Evolutionary conservation across 805 yeast genomes (phyloP).

Genomic region (Suhomyces sp.): DNA sequence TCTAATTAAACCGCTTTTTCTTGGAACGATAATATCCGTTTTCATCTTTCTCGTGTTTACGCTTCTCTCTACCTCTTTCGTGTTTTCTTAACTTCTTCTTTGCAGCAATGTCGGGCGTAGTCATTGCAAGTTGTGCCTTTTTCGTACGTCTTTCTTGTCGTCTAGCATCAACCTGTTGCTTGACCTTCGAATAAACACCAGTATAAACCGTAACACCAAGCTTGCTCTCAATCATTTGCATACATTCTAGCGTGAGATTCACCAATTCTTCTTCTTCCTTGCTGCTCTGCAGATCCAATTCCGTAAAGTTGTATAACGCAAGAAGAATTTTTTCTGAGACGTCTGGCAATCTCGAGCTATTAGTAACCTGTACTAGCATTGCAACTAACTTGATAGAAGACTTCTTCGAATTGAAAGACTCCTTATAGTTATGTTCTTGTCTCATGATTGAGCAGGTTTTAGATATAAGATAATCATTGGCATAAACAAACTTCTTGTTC

Average conservation of each 20-base stretch:
- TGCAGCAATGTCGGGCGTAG: slow-evolving; percentile 81
- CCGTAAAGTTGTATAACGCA: slow-evolving; percentile 51
- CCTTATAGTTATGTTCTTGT: slow-evolving; percentile 55
- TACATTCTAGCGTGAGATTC: slow-evolving; percentile 59
- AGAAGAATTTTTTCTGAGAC: slow-evolving; percentile 50
- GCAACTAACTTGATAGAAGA: slow-evolving; percentile 70
- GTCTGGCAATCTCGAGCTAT: slow-evolving; percentile 36
- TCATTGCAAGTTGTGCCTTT: slow-evolving; percentile 70
- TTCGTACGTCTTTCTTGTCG: slow-evolving; percentile 75
- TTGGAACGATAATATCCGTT: slow-evolving; percentile 72
- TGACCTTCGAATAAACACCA: slow-evolving; percentile 58
- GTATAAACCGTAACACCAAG: slow-evolving; percentile 73
- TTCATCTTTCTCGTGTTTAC: slow-evolving; percentile 71
- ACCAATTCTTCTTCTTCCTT: slow-evolving; percentile 52
- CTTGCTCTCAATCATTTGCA: slow-evolving; percentile 61
- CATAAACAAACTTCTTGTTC: slow-evolving; percentile 18
- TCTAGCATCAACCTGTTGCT: slow-evolving; percentile 53
- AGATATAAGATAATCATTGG: slow-evolving; percentile 60
- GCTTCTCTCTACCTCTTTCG: slow-evolving; percentile 68
- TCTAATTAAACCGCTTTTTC: slow-evolving; percentile 37
- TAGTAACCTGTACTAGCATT: slow-evolving; percentile 52
- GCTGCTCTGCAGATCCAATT: slow-evolving; percentile 32
- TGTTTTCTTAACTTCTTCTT: slow-evolving; percentile 74
- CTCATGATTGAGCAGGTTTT: slow-evolving; percentile 63
- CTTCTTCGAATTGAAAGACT: slow-evolving; percentile 58